phyloP scores from a whole-genome alignment of 2,329 filamentous ascomycete species.

The Ophiostoma piceae region DNA sequence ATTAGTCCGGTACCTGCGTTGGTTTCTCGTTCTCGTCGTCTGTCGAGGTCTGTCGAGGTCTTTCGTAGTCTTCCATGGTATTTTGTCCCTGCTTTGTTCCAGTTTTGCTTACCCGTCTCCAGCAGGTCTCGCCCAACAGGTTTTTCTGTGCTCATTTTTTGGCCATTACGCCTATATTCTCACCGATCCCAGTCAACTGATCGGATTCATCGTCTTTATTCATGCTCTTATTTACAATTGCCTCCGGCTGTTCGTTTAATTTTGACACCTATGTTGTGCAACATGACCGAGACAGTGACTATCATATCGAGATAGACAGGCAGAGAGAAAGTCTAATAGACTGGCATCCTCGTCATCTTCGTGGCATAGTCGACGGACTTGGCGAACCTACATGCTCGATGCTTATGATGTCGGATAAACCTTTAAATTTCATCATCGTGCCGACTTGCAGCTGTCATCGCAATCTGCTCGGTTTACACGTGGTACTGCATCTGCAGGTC shows the following conservation, averaged over 20 bases:
- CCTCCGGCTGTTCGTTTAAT: not conserved
- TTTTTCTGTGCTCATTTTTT: not conserved
- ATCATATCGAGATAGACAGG: too few relatives aligned
- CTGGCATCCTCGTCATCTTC: too few relatives aligned
- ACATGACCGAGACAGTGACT: not conserved
- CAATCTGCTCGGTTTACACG: not conserved
- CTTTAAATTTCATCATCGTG: not conserved
- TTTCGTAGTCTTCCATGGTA: not conserved
- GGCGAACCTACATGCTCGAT: not conserved
- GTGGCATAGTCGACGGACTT: not conserved
- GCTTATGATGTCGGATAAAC: not conserved
- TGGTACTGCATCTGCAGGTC: not conserved
- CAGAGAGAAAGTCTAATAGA: too few relatives aligned
- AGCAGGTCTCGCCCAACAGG: not conserved
- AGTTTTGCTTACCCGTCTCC: not conserved
- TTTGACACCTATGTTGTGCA: conserved; percentile 4
- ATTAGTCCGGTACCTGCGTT: conserved; percentile 4
- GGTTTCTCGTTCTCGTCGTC: not conserved
- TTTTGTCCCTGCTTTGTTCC: not conserved
- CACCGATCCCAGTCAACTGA: not conserved
- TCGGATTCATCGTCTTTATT: too few relatives aligned
- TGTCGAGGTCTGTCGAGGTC: not conserved
- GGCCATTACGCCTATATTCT: not conserved
- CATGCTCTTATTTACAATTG: not conserved
- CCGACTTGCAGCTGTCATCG: not conserved